phyloP scores from a whole-genome alignment of 1,284 basidiomycete genomes.

The Rugosomyces carneus region DNA sequence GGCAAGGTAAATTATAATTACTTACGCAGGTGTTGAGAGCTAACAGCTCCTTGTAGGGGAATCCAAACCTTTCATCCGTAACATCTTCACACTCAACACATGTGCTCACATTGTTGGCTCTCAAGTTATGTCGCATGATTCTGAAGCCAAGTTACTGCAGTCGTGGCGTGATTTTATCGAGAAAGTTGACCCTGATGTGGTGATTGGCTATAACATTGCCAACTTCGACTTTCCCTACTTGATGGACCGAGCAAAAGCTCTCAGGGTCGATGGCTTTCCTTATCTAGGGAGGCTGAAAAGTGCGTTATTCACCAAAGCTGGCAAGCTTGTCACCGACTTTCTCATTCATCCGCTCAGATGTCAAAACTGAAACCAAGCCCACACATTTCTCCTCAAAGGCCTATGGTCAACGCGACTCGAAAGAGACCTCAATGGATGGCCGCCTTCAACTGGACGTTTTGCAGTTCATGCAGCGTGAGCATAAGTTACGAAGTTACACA shows the following conservation, averaged over 20 bases:
- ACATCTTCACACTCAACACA: constrained; percentile 92
- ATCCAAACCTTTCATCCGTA: constrained; percentile 85
- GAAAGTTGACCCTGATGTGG: constrained; percentile 85
- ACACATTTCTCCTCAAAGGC: constrained; percentile 96
- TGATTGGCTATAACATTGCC: constrained; percentile 91
- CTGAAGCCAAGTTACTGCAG: constrained; percentile 69
- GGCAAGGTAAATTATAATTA: constrained; percentile 62
- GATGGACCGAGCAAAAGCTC: constrained; percentile 79
- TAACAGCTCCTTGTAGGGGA: constrained; percentile 55
- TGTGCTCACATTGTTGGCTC: constrained; percentile 93
- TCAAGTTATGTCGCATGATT: constrained; percentile 81
- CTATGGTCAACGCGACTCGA: constrained; percentile 92
- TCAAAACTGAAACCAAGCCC: constrained; percentile 76
- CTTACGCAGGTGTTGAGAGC: background rate
- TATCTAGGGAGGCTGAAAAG: constrained; percentile 76
- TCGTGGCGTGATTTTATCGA: constrained; percentile 84
- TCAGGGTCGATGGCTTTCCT: constrained; percentile 71
- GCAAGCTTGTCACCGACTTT: background rate
- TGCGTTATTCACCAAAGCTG: constrained; percentile 27
- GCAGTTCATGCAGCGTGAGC: constrained; percentile 95
- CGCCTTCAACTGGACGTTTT: constrained; percentile 89
- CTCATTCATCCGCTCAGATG: constrained; percentile 37
- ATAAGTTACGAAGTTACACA: constrained; percentile 92
- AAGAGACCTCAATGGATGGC: constrained; percentile 85
- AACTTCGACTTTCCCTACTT: constrained; percentile 94